These are phyloP conservation scores for Trichoderma breve DNA, from an alignment of 2,329 filamentous ascomycete species.

Conservation along the genomic window DNA sequence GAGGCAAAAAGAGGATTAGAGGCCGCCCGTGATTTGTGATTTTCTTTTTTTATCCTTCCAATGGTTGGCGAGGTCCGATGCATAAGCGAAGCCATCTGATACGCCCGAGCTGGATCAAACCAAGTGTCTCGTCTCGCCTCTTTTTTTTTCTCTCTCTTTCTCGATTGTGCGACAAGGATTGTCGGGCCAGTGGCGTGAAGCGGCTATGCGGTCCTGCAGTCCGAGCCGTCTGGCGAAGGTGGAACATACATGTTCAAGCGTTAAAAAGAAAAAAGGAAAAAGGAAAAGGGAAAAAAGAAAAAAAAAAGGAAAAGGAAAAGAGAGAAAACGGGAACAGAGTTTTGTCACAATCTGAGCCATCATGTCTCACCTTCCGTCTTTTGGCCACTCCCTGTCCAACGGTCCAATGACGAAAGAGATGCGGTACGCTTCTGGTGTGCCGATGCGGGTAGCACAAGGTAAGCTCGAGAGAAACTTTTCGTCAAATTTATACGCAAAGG, in stretches of 20 bases:
- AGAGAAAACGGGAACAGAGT: not conserved
- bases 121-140: not conserved
- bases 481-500: not conserved
- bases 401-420: not conserved
- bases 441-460: not conserved
- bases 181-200: not conserved
- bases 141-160: not conserved
- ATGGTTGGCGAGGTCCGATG: not conserved
- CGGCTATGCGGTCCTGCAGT: not conserved
- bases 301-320: not conserved
- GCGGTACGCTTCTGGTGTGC: not conserved
- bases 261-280: too few species aligned
- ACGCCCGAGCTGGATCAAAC: not conserved
- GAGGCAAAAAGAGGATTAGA: not conserved
- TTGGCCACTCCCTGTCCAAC: not conserved
- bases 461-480: not conserved
- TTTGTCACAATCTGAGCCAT: not conserved
- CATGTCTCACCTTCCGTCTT: not conserved
- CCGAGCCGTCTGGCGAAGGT: not conserved
- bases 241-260: not conserved
- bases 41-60: not conserved
- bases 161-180: not conserved
- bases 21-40: not conserved
- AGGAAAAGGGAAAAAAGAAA: not conserved
- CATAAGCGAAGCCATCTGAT: not conserved